Conservation (phyloP, 139 green algal species). For the Chlorokybus atmophyticus region DNA sequence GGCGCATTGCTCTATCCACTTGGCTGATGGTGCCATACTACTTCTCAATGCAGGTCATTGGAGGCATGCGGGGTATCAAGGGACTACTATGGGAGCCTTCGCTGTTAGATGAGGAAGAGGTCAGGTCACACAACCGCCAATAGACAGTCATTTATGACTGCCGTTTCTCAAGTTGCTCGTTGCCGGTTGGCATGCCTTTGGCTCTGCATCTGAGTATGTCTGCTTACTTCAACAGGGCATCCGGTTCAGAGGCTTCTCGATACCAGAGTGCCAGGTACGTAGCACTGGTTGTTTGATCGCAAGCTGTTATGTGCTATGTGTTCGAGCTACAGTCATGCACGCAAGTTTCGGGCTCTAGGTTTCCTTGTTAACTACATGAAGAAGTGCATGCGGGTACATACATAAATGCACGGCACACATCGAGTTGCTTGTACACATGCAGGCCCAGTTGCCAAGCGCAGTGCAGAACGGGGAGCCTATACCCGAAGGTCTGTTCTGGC, state of each 20-base stretch:
- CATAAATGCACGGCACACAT: no score
- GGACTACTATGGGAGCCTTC: constrained; percentile 95
- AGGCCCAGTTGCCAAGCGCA: constrained; percentile 66
- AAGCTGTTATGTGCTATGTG: no score
- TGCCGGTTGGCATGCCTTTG: no score
- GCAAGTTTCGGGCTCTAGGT: no score
- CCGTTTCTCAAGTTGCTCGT: background rate
- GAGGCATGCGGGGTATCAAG: constrained; percentile 94
- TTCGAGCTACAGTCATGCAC: no score
- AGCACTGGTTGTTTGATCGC: no score
- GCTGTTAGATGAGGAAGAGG: constrained; percentile 77
- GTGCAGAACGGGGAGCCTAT: constrained; percentile 66
- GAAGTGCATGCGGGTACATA: no score
- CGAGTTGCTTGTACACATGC: no score
- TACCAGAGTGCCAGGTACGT: constrained; percentile 87
- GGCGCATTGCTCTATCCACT: background rate
- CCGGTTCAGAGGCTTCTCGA: constrained; percentile 82
- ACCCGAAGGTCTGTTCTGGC: constrained; percentile 92
- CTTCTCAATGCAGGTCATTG: constrained; percentile 43
- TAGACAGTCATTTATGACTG: background rate
- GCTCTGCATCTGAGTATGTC: background rate
- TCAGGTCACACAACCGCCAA: background rate
- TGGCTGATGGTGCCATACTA: no score
- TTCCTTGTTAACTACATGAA: no score
- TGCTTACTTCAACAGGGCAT: constrained; percentile 60